Conservation (phyloP, 306 rosid species). For the Datisca glomerata region DNA sequence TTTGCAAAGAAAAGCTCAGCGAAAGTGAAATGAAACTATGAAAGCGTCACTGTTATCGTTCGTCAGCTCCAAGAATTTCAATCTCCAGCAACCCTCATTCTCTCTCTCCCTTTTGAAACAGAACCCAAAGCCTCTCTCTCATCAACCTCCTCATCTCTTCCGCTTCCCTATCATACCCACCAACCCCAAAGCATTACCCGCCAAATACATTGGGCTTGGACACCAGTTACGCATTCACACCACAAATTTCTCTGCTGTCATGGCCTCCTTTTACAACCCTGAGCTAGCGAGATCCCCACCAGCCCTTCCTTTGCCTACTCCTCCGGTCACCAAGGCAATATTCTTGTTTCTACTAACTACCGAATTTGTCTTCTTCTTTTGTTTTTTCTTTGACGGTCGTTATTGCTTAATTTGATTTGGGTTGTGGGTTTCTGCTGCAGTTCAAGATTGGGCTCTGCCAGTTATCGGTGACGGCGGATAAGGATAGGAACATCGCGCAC, state of each 20-base stretch:
- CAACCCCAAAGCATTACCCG: background rate
- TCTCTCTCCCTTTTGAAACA: conserved; percentile 17
- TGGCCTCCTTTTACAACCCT: conserved; percentile 50
- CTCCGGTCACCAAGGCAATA: conserved; percentile 56
- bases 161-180: conserved; percentile 2
- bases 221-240: conserved; percentile 11
- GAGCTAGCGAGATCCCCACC: conserved; percentile 70
- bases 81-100: conserved; percentile 16
- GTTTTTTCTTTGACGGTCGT: background rate
- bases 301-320: conserved; percentile 51
- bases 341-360: background rate
- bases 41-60: conserved; percentile 42
- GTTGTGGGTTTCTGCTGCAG: conserved; percentile 20
- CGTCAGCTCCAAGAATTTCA: conserved; percentile 23
- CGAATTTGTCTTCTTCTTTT: background rate
- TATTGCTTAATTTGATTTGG: background rate
- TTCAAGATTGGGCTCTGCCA: conserved; percentile 86
- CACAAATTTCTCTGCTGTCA: conserved; percentile 22
- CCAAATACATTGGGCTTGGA: conserved; percentile 10
- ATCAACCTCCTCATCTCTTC: background rate
- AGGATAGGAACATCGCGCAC: conserved; percentile 65
- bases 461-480: conserved; percentile 66
- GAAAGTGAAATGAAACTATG: conserved; percentile 39
- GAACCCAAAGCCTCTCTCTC: conserved; percentile 10
- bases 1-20: no score